These are phyloP conservation scores for Plasmopara muralis DNA, from an alignment of 352 stramenopile genomes.

Conservation along the genomic window DNA sequence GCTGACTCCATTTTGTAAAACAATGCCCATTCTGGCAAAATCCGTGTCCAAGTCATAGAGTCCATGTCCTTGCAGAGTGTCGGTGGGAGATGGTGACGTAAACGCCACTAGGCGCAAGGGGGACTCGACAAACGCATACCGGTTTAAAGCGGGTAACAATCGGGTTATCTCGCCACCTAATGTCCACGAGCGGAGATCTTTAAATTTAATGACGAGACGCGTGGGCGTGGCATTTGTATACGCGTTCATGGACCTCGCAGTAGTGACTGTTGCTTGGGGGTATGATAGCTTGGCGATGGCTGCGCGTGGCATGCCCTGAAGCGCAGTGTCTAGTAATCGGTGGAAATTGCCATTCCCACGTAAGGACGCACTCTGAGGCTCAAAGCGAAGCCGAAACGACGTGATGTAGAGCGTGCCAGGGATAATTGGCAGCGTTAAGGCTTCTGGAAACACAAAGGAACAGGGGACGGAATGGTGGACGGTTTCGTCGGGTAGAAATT, in stretches of 20 bases:
- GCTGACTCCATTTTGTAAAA: slow-evolving; percentile 25
- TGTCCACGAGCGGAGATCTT: slow-evolving; percentile 66
- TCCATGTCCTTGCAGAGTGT: slow-evolving; percentile 41
- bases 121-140: slow-evolving; percentile 66
- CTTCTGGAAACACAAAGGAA: slow-evolving; percentile 49
- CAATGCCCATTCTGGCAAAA: slow-evolving; percentile 70
- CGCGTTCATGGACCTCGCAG: slow-evolving; percentile 23
- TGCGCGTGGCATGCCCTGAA: slow-evolving; percentile 53
- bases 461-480: slow-evolving; percentile 32
- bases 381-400: slow-evolving; percentile 65
- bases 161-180: slow-evolving; percentile 52
- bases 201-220: slow-evolving; percentile 74
- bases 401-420: slow-evolving; percentile 57
- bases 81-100: slow-evolving; percentile 13
- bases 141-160: slow-evolving; percentile 66
- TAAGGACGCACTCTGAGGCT: slow-evolving; percentile 44
- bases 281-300: slow-evolving; percentile 67
- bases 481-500: slow-evolving; percentile 37
- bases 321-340: slow-evolving; percentile 48
- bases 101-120: slow-evolving; percentile 71
- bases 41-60: slow-evolving; percentile 64
- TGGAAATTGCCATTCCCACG: slow-evolving; percentile 41
- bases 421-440: slow-evolving; percentile 38
- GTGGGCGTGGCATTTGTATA: slow-evolving; percentile 27
- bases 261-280: slow-evolving; percentile 34